Evolutionary conservation across 2,329 filamentous ascomycete genomes (phyloP).

Genomic region (Neofusicoccum laricinum): DNA sequence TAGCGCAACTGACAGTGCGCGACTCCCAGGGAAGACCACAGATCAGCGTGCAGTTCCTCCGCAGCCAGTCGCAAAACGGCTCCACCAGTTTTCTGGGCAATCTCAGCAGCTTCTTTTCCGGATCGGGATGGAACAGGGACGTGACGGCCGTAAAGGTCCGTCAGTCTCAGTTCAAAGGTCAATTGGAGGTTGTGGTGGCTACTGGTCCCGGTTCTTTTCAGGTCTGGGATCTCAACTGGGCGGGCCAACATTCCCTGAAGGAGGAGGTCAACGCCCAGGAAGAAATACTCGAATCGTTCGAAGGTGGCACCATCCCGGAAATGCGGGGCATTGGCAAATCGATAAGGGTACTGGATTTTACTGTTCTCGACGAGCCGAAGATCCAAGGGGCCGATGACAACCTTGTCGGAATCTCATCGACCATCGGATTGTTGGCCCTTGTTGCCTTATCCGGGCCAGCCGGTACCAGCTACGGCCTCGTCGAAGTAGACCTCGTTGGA

Average conservation of each 20-base stretch:
- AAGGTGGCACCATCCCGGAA: slow-evolving; percentile 49
- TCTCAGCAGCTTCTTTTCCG: slow-evolving; percentile 71
- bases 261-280: slow-evolving; percentile 69
- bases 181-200: slow-evolving; percentile 78
- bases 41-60: slow-evolving; percentile 75
- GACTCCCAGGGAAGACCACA: slow-evolving; percentile 83
- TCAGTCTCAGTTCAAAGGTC: slow-evolving; percentile 68
- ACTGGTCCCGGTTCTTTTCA: slow-evolving; percentile 76
- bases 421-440: slow-evolving; percentile 28
- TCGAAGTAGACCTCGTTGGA: slow-evolving; percentile 65
- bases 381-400: slow-evolving; percentile 48
- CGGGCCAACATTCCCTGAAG: slow-evolving; percentile 74
- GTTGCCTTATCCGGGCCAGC: slow-evolving; percentile 30
- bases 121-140: slow-evolving; percentile 69
- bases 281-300: slow-evolving; percentile 61
- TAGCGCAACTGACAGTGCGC: slow-evolving; percentile 81
- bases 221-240: slow-evolving; percentile 85
- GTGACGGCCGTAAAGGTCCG: slow-evolving; percentile 78
- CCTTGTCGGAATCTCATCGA: slow-evolving; percentile 14
- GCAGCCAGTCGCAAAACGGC: slow-evolving; percentile 45
- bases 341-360: slow-evolving; percentile 77
- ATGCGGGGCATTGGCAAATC: slow-evolving; percentile 52
- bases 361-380: slow-evolving; percentile 52
- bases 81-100: slow-evolving; percentile 74
- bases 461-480: slow-evolving; percentile 63